Percentiles rank a stretch among this genome's conserved stretches.
Conservation (phyloP, 1,139 yeast species). For the Taphrina confusa region DNA sequence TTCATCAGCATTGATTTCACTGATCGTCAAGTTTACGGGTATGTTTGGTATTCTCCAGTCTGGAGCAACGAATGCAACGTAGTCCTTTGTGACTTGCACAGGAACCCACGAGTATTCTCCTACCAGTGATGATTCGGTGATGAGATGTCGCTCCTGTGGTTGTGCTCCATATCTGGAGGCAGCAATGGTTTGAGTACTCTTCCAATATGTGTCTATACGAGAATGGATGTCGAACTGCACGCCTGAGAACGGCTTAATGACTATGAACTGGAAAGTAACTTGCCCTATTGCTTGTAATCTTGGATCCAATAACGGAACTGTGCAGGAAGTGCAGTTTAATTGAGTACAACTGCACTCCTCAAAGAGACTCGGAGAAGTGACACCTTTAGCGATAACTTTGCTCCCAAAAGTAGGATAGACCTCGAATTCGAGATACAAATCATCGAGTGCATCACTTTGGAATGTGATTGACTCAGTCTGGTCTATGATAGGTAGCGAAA, state of each 20-base stretch:
- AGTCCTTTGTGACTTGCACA: slow-evolving; percentile 75
- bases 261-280: slow-evolving; percentile 71
- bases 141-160: slow-evolving; percentile 48
- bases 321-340: slow-evolving; percentile 40
- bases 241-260: slow-evolving; percentile 88
- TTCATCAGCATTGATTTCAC: slow-evolving; percentile 7
- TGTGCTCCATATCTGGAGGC: slow-evolving; percentile 3
- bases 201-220: slow-evolving; percentile 90
- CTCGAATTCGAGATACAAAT: slow-evolving; percentile 82
- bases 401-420: slow-evolving; percentile 94
- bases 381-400: slow-evolving; percentile 81
- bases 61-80: slow-evolving; percentile 82
- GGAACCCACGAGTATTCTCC: slow-evolving; percentile 75
- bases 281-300: slow-evolving; percentile 82
- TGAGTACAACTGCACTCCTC: slow-evolving; percentile 43
- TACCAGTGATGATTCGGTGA: slow-evolving; percentile 85
- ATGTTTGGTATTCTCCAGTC: slow-evolving; percentile 16
- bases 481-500: slow-evolving; percentile 75
- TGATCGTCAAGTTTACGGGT: not conserved
- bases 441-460: slow-evolving; percentile 78
- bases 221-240: slow-evolving; percentile 73
- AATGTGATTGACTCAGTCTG: slow-evolving; percentile 73
- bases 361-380: slow-evolving; percentile 65
- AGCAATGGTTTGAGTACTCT: slow-evolving; percentile 61
- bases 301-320: slow-evolving; percentile 78